These are phyloP conservation scores for Debaryomyces psychrophilus DNA, from an alignment of 1,139 yeast genomes.

Conservation along the genomic window DNA sequence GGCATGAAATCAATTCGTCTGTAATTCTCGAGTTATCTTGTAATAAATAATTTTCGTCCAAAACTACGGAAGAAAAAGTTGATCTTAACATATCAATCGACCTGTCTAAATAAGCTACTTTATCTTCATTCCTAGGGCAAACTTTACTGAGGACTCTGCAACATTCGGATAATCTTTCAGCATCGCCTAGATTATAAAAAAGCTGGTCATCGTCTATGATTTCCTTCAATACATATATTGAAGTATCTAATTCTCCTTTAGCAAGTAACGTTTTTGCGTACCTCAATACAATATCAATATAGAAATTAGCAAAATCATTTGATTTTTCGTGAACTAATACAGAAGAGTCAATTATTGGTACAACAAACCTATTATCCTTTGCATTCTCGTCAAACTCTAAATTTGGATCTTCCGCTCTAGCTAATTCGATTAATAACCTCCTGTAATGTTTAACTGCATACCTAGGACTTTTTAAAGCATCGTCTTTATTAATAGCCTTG, in stretches of 20 bases:
- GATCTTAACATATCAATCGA: slow-evolving; percentile 43
- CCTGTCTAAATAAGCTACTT: slow-evolving; percentile 41
- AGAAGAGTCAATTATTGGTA: slow-evolving; percentile 39
- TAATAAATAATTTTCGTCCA: slow-evolving; percentile 33
- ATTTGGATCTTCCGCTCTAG: slow-evolving; percentile 31
- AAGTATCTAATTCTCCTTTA: slow-evolving; percentile 40
- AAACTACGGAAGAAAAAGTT: slow-evolving; percentile 31
- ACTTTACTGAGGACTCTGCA: slow-evolving; percentile 42
- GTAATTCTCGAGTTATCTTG: slow-evolving; percentile 35
- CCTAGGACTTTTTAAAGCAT: slow-evolving; percentile 45
- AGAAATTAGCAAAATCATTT: slow-evolving; percentile 43
- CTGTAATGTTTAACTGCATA: slow-evolving; percentile 51
- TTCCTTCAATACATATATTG: slow-evolving; percentile 32
- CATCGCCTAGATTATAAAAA: slow-evolving; percentile 47
- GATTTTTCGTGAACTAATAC: slow-evolving; percentile 37
- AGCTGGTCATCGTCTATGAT: slow-evolving; percentile 43
- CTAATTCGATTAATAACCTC: slow-evolving; percentile 40
- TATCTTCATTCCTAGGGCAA: slow-evolving; percentile 26
- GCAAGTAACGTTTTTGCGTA: slow-evolving; percentile 48
- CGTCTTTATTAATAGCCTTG: slow-evolving; percentile 51
- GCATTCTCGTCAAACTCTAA: slow-evolving; percentile 30
- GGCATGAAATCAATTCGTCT: slow-evolving; percentile 40
- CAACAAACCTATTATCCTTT: slow-evolving; percentile 29
- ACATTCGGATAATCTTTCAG: slow-evolving; percentile 47
- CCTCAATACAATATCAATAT: slow-evolving; percentile 47